phyloP scores from a whole-genome alignment of 1,284 basidiomycete species.

The Thelephora terrestris region DNA sequence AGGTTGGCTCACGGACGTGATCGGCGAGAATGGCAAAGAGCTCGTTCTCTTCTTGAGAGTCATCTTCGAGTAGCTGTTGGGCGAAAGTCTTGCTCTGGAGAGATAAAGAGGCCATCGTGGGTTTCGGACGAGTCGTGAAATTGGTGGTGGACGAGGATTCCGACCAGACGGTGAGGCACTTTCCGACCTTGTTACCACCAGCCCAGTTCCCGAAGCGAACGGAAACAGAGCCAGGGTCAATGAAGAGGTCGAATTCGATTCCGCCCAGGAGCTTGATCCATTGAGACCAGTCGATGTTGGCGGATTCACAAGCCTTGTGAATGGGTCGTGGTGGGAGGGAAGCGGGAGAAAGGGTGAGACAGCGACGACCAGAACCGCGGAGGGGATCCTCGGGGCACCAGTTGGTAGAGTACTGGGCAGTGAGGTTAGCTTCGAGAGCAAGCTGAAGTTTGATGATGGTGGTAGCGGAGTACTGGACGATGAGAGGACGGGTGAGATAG shows the following conservation, averaged over 20 bases:
- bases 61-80: slow-evolving; percentile 58
- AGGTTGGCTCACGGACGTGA: slow-evolving; percentile 54
- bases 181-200: slow-evolving; percentile 24
- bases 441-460: slow-evolving; percentile 58
- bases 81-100: slow-evolving; percentile 47
- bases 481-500: slow-evolving; percentile 58
- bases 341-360: slow-evolving; percentile 59
- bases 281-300: slow-evolving; percentile 64
- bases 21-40: slow-evolving; percentile 65
- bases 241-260: slow-evolving; percentile 64
- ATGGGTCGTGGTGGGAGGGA: slow-evolving; percentile 59
- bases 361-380: slow-evolving; percentile 59
- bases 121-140: slow-evolving; percentile 12
- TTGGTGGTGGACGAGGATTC: slow-evolving; percentile 23
- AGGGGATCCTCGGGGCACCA: slow-evolving; percentile 57
- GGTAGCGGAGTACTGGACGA: slow-evolving; percentile 40
- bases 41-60: slow-evolving; percentile 57
- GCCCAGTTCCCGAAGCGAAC: slow-evolving; percentile 41
- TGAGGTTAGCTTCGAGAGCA: slow-evolving; percentile 60
- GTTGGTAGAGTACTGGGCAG: slow-evolving; percentile 49
- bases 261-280: slow-evolving; percentile 63
- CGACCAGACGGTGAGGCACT: slow-evolving; percentile 55
- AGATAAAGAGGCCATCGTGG: background rate
- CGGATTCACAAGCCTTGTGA: slow-evolving; percentile 54
- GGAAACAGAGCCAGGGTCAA: slow-evolving; percentile 67